Evolutionary conservation across 169 alveolate genomes (phyloP), one percentile per base, ranked within the genome.

Genomic region (Cryptosporidium ubiquitum): DNA sequence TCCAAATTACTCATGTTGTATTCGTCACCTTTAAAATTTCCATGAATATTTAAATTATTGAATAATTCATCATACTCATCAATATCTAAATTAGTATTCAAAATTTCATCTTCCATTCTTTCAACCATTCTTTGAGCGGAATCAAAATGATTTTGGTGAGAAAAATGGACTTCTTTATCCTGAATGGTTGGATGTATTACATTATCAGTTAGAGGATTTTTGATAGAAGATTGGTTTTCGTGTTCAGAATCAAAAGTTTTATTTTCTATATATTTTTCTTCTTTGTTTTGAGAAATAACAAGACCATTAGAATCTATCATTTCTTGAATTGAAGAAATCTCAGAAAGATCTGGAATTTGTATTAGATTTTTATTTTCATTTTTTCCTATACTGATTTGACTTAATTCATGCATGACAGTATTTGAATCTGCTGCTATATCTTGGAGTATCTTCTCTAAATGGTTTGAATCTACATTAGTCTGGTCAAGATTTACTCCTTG

Each of bases 61-160:
- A 64, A 64, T 29, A 64, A 12, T 26, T 64, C 52, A 64, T 64
- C n/a, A 20, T 64, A 64, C 52, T 64, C 71, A 12, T 64, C 71
- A 64, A 64, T 64, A 35, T 33, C 39, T 29, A 64, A 29, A 35
- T 64, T 64, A n/a, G 49, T 31, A 29, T 64, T 64, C 71, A 64
- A 29, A 18, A 64, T 64, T 33, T 64, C 71, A 31, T 64, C 47
- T 18, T 64, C 52, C 47, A 64, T 64, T 29, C 49, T 64, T 64
- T 64, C 71, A 64, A 64, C 33, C 71, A 64, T 64, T 14, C 2
- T 33, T 64, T 64, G 71, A 37, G 9, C 39, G 9, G 23, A 20
- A 12, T 33, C 51, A 55, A 55, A 55, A 55, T 55, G 66, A 10
- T 20, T 14, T 47, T 14, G 55, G 16, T 2, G 2, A 14, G 20